Percentiles rank a stretch among this genome's conserved stretches.
phyloP scores from a whole-genome alignment of 2,329 filamentous ascomycete species.

The Aspergillus sp. region DNA sequence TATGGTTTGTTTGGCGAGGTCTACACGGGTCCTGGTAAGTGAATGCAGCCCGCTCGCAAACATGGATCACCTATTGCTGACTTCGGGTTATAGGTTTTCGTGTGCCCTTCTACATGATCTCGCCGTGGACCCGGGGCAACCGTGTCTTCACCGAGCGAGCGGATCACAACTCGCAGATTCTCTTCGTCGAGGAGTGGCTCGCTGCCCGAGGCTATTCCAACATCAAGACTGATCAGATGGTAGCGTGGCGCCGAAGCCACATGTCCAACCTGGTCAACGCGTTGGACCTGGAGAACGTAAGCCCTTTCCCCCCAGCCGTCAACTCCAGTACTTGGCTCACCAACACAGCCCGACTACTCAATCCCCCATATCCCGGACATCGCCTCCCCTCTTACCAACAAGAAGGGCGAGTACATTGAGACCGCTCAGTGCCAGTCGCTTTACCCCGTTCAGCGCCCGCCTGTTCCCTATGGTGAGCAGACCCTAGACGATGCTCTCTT shows the following conservation, averaged over 20 bases:
- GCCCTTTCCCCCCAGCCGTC: too few relatives aligned
- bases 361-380: slow-evolving; percentile 50
- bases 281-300: slow-evolving; percentile 39
- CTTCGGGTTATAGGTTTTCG: slow-evolving; percentile 39
- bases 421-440: slow-evolving; percentile 45
- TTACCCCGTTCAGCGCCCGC: slow-evolving; percentile 40
- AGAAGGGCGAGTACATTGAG: slow-evolving; percentile 47
- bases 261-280: slow-evolving; percentile 52
- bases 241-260: slow-evolving; percentile 47
- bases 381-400: slow-evolving; percentile 44
- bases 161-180: slow-evolving; percentile 57
- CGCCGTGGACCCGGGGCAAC: slow-evolving; percentile 56
- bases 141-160: slow-evolving; percentile 56
- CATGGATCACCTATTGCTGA: too few relatives aligned
- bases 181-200: slow-evolving; percentile 56
- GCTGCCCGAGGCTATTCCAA: slow-evolving; percentile 43
- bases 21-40: slow-evolving; percentile 38
- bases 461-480: slow-evolving; percentile 51
- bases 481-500: slow-evolving; percentile 30
- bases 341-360: slow-evolving; percentile 46
- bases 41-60: too few relatives aligned
- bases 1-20: slow-evolving; percentile 44
- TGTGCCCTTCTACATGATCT: slow-evolving; percentile 57
- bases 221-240: slow-evolving; percentile 45
- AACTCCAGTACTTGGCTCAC: too few relatives aligned